Conservation (phyloP, 805 yeast species). For the Nematodospora valgi region DNA sequence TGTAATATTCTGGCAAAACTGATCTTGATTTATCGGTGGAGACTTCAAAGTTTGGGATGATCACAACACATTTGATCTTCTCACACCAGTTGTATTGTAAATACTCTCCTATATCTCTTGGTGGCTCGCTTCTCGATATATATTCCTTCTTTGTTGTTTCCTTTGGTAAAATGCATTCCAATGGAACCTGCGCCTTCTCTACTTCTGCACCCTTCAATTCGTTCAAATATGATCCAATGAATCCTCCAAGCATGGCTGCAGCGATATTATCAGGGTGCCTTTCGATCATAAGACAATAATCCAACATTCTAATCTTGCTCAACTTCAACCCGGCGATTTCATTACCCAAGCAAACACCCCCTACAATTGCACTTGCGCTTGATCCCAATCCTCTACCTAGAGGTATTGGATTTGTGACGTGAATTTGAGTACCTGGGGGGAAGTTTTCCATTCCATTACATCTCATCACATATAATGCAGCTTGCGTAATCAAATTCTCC, state of each 20-base stretch:
- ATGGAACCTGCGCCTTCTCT: constrained; percentile 70
- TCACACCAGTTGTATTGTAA: constrained; percentile 80
- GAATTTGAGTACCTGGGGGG: constrained; percentile 80
- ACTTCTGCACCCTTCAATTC: constrained; percentile 80
- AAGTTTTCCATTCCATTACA: constrained; percentile 73
- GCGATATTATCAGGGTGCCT: constrained; percentile 98
- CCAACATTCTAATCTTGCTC: constrained; percentile 79
- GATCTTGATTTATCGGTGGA: constrained; percentile 89
- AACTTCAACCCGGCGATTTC: constrained; percentile 74
- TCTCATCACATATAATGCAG: constrained; percentile 87
- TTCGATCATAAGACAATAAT: constrained; percentile 94
- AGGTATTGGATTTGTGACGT: constrained; percentile 88
- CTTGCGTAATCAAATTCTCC: constrained; percentile 82
- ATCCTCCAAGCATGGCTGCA: constrained; percentile 99
- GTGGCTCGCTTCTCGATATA: constrained; percentile 50
- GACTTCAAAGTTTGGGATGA: constrained; percentile 92
- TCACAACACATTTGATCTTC: constrained; percentile 80
- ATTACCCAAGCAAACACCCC: constrained; percentile 88
- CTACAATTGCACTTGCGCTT: constrained; percentile 97
- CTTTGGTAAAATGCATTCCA: constrained; percentile 79
- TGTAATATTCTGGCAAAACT: constrained; percentile 79
- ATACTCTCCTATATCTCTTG: constrained; percentile 81
- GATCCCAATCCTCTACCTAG: constrained; percentile 97
- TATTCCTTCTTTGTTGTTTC: constrained; percentile 60
- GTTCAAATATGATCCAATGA: constrained; percentile 90